Conservation (phyloP, 129 eudicot species). For the Tagetes erecta region DNA sequence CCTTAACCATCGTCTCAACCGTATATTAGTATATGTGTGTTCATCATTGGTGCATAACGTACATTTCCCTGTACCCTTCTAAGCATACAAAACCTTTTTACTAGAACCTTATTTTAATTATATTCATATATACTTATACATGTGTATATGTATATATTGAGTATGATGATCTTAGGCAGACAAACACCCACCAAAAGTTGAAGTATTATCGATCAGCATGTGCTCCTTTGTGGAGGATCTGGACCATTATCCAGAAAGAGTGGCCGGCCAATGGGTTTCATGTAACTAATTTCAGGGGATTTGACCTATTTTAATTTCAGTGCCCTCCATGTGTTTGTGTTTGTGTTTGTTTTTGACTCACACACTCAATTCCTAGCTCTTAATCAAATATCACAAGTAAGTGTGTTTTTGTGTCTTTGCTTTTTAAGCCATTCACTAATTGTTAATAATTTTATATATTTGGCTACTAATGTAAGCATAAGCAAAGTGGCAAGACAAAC, state of each 20-base stretch:
- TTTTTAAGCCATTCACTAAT: neutral
- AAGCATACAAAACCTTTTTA: no score
- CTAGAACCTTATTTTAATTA: no score
- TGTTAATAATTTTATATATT: constrained; percentile 2
- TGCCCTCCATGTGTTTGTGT: constrained; percentile 40
- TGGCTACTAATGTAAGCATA: constrained; percentile 17
- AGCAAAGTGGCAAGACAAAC: constrained; percentile 21
- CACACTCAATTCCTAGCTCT: neutral
- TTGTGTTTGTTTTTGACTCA: constrained; percentile 32
- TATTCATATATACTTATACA: neutral
- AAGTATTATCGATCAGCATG: constrained; percentile 22
- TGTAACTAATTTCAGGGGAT: constrained; percentile 24
- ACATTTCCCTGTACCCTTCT: no score
- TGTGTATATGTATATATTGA: neutral
- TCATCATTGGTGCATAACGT: no score
- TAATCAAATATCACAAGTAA: neutral
- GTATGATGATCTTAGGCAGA: constrained; percentile 14
- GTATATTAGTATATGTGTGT: no score
- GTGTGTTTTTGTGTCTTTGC: constrained; percentile 24
- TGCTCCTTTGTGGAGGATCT: constrained; percentile 33
- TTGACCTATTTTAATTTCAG: constrained; percentile 25
- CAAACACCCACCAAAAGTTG: constrained; percentile 33
- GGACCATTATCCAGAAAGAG: constrained; percentile 31
- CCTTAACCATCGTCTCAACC: no score
- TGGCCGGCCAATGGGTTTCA: constrained; percentile 28